phyloP scores from a whole-genome alignment of 805 yeast species.

The Wickerhamomyces alni region DNA sequence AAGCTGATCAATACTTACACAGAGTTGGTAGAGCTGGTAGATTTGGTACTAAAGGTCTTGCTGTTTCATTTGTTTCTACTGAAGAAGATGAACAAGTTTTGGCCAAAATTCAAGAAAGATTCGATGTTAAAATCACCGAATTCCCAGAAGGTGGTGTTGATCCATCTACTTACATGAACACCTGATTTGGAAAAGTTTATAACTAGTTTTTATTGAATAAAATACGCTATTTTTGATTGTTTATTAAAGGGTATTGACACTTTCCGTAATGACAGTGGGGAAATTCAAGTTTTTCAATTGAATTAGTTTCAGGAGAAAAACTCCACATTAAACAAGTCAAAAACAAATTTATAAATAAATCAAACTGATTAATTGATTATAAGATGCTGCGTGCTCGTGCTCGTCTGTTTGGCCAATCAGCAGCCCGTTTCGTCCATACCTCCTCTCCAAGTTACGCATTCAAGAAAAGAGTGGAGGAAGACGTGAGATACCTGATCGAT shows the following conservation, averaged over 20 bases:
- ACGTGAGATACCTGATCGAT: conserved; percentile 56
- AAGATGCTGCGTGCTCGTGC: no score
- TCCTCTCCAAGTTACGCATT: conserved; percentile 12
- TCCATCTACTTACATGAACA: conserved; percentile 96
- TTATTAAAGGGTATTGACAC: neutral
- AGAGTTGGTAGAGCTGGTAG: conserved; percentile 99
- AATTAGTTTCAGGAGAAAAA: no score
- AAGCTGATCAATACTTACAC: conserved; percentile 97
- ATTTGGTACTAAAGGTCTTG: conserved; percentile 98
- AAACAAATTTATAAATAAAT: no score
- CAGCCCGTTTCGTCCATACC: conserved; percentile 6
- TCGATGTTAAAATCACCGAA: conserved; percentile 90
- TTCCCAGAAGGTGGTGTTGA: conserved; percentile 98
- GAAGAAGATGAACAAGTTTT: conserved; percentile 87
- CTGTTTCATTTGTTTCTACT: conserved; percentile 81
- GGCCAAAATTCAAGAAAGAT: conserved; percentile 91
- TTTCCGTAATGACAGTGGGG: neutral
- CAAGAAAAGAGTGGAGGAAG: conserved; percentile 49
- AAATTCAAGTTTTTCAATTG: no score
- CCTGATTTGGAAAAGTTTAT: conserved; percentile 32
- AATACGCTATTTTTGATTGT: no score
- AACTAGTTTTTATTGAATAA: no score
- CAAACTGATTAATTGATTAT: no score
- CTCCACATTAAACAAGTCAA: no score
- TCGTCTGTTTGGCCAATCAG: no score